Conservation (phyloP, 1,139 yeast genomes). For the Petasospora rhodanensis region DNA sequence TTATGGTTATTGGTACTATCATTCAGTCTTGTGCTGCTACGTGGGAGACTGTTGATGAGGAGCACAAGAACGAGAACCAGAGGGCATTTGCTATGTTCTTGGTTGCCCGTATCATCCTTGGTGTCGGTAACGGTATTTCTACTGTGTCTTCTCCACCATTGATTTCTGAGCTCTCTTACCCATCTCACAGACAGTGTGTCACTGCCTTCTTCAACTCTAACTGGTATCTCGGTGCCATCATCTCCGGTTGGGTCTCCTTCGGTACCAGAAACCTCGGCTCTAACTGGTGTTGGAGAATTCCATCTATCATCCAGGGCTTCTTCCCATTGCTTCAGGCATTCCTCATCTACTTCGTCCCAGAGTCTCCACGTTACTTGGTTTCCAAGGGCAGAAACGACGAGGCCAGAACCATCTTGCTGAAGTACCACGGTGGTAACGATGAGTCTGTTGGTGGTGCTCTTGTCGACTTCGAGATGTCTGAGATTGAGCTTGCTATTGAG, state of each 20-base stretch:
- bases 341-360: constrained; percentile 47
- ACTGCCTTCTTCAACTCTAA: constrained; percentile 49
- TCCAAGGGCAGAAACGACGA: constrained; percentile 48
- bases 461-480: constrained; percentile 42
- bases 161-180: constrained; percentile 40
- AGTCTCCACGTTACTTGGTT: constrained; percentile 71
- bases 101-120: constrained; percentile 44
- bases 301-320: constrained; percentile 37
- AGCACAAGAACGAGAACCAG: constrained; percentile 11
- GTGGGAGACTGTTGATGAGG: constrained; percentile 18
- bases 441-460: constrained; percentile 31
- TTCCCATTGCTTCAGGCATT: constrained; percentile 38
- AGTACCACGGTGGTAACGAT: constrained; percentile 38
- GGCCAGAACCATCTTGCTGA: constrained; percentile 44
- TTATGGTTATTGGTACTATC: constrained; percentile 41
- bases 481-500: constrained; percentile 37
- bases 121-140: constrained; percentile 43
- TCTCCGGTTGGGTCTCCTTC: constrained; percentile 54
- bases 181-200: constrained; percentile 42
- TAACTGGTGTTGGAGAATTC: constrained; percentile 42
- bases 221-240: constrained; percentile 51
- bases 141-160: constrained; percentile 38
- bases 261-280: constrained; percentile 33
- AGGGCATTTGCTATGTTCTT: constrained; percentile 39
- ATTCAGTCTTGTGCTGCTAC: constrained; percentile 38